Evolutionary conservation across 129 eudicot genomes (phyloP), one percentile per base, ranked within the genome.

Genomic region (Tagetes erecta): DNA sequence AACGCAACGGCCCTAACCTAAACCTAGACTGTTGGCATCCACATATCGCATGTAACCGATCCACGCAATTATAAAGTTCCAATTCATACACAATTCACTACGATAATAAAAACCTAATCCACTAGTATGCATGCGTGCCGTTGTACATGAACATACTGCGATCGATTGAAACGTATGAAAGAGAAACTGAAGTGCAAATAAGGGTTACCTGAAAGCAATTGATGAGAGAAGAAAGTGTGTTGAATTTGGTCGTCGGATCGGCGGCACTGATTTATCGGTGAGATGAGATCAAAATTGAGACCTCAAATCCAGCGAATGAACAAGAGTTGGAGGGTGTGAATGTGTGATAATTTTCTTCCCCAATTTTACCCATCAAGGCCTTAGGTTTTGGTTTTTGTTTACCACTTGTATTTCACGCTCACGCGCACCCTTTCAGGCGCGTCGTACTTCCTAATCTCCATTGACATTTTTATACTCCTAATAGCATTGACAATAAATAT

Each of bases 161-260:
- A 71, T 39, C 4, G 14, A 71, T 41, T 31, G 31, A 71, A 0
- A 51, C 14, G 37, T 51, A n/a, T n/a, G 35, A 5, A 11, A 39
- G 3, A 50, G 65, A 33, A 50, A 42, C 4, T 37, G 45, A 30
- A 3, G 11, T 37, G 7, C 1, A 64, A 50, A 59, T 3, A 56
- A 41, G 12, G 49, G 5, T 34, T 76, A 76, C 80, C 68, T 39
- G 74, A 41, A 42, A 53, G 73, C n/a, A 56, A 52, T 76, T 67
- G 80, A 76, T 76, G 41, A 35, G 70, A 68, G 76, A 70, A 77
- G 81, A 77, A 69, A 69, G 81, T 55, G 80, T 14, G 74, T 76
- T 76, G 74, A 67, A 77, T 0, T 8, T 44, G 49, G 63, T 63
- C 51, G 64, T 10, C 13, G 62, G 72, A 75, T 75, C 72, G 74